These are phyloP conservation scores for Lantana camara DNA, from an alignment of 257 asterid genomes.

Conservation along the genomic window DNA sequence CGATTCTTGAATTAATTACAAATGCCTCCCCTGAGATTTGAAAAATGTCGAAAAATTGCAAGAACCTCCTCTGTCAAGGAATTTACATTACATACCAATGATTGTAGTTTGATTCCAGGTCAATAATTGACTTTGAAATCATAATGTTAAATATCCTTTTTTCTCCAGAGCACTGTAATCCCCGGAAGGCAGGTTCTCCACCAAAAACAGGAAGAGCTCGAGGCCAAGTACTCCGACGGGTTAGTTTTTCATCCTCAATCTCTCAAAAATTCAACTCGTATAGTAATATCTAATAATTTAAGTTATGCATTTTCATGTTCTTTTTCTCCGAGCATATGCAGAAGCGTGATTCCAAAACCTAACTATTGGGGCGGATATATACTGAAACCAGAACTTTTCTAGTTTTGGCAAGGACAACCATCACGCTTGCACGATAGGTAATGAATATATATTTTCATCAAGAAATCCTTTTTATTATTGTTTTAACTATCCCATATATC, in stretches of 20 bases:
- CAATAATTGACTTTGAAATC: too few relatives aligned
- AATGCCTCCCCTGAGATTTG: too few relatives aligned
- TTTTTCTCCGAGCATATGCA: slow-evolving; percentile 31
- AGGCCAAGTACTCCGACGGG: slow-evolving; percentile 69
- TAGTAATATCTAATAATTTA: neutral
- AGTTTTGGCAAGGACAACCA: slow-evolving; percentile 92
- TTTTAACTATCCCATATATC: neutral
- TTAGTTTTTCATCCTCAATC: slow-evolving; percentile 38
- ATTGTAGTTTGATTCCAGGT: too few relatives aligned
- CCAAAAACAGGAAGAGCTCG: slow-evolving; percentile 58
- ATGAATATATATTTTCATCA: neutral
- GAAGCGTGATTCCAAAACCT: slow-evolving; percentile 67
- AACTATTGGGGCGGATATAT: slow-evolving; percentile 81
- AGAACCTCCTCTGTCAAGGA: too few relatives aligned
- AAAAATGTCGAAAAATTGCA: too few relatives aligned
- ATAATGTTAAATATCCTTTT: too few relatives aligned
- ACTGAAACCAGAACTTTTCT: slow-evolving; percentile 71
- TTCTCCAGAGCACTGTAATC: slow-evolving; percentile 56
- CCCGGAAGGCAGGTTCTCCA: slow-evolving; percentile 65
- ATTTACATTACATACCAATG: too few relatives aligned
- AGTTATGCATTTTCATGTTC: neutral
- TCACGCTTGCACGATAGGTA: slow-evolving; percentile 74
- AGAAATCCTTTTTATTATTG: neutral
- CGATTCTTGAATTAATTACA: too few relatives aligned
- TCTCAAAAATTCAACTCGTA: slow-evolving; percentile 15